These are phyloP conservation scores for Chenopodium formosanum DNA, from an alignment of 148 eudicot genomes.

Conservation along the genomic window DNA sequence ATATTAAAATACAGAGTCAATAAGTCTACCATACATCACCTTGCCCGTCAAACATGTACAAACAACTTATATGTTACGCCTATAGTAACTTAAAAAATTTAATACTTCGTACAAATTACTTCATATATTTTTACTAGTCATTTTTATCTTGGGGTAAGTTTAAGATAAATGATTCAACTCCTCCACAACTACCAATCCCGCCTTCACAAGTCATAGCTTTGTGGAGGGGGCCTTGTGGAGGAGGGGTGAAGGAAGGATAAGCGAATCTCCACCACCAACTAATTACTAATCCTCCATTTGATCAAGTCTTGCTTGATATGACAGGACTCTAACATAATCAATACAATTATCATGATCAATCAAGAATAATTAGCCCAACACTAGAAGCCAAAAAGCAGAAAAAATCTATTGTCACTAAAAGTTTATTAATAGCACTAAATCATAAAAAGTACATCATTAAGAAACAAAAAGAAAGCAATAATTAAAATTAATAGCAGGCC, in stretches of 20 bases:
- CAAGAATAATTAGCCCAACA: not conserved
- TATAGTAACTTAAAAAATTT: not conserved
- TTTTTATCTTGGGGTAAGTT: too few species aligned
- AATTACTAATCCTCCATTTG: too few species aligned
- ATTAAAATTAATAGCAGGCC: not conserved
- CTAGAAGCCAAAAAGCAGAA: constrained; percentile 14
- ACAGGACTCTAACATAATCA: not conserved
- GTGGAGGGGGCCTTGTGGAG: too few species aligned
- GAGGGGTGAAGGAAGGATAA: too few species aligned
- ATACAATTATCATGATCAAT: not conserved
- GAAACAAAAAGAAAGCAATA: not conserved
- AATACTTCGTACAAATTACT: too few species aligned
- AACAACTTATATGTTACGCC: not conserved
- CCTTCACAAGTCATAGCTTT: too few species aligned
- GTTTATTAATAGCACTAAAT: not conserved
- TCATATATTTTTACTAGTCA: too few species aligned
- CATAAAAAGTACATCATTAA: not conserved
- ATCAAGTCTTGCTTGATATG: not conserved
- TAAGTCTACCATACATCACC: not conserved
- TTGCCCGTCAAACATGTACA: not conserved
- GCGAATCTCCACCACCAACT: too few species aligned
- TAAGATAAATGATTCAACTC: too few species aligned
- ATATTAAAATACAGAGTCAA: not conserved
- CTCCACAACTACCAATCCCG: too few species aligned
- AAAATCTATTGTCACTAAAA: not conserved